A percentile compares a stretch with the other conserved stretches of the same genome.
These are phyloP conservation scores for Fragaria ananassa DNA, from an alignment of 306 rosid genomes.

Conservation along the genomic window DNA sequence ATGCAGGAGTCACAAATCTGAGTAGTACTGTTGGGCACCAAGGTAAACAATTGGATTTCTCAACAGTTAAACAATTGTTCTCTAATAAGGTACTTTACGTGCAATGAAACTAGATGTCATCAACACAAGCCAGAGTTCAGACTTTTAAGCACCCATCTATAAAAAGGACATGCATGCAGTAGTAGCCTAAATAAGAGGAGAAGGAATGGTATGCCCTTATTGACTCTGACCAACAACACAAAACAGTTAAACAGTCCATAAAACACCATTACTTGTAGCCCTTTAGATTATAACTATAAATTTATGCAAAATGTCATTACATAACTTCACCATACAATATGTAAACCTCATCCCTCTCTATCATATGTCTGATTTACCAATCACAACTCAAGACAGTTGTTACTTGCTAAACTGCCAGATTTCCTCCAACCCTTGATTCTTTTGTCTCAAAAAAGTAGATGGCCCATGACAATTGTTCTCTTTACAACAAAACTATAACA, in stretches of 20 bases:
- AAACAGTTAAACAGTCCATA: neutral
- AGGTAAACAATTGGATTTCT: constrained; percentile 1
- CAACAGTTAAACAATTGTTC: neutral
- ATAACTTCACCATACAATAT: neutral
- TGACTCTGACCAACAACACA: neutral
- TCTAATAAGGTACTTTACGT: neutral
- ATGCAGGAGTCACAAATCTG: neutral
- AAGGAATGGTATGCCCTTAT: neutral
- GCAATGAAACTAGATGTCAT: neutral
- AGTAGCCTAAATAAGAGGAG: neutral
- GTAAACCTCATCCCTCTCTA: neutral
- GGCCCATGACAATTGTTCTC: neutral
- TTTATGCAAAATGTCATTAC: neutral
- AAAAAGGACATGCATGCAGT: neutral
- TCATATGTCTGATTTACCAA: neutral
- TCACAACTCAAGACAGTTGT: neutral
- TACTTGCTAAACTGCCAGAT: neutral
- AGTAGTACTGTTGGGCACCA: neutral
- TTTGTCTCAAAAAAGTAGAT: neutral
- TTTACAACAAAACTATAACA: neutral
- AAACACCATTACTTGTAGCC: neutral
- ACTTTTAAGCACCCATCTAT: neutral
- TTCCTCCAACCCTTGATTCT: neutral
- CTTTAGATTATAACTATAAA: neutral
- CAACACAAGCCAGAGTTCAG: neutral